A percentile compares a stretch with the other conserved stretches of the same genome.
Evolutionary conservation across 1,139 yeast species (phyloP).

Genomic region (Pichia sp.): DNA sequence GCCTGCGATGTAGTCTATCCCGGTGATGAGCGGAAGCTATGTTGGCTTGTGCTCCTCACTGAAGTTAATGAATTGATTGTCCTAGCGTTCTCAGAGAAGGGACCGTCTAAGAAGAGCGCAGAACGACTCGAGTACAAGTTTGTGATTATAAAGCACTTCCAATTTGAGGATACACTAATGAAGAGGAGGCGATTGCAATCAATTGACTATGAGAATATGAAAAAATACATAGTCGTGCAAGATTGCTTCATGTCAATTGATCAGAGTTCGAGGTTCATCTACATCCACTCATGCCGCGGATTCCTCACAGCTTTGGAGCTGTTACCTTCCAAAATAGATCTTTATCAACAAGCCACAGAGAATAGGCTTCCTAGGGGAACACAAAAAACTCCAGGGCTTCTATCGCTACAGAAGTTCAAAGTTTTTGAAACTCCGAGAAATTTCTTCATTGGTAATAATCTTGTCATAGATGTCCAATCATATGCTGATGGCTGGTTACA

Average conservation of each 20-base stretch:
- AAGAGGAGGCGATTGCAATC: not conserved
- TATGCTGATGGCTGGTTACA: not conserved
- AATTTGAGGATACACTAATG: not conserved
- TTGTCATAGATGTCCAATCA: constrained; percentile 1
- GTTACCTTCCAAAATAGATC: constrained; percentile 5
- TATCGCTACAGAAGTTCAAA: constrained; percentile 2
- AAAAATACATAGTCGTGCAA: constrained; percentile 1
- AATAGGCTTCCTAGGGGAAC: constrained; percentile 1
- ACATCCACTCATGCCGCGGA: constrained; percentile 3
- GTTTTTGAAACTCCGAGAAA: constrained; percentile 3
- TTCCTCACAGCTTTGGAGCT: constrained; percentile 6
- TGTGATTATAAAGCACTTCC: constrained; percentile 5
- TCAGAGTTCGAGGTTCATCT: constrained; percentile 1
- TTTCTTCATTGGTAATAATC: constrained; percentile 1
- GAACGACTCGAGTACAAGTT: too few relatives aligned
- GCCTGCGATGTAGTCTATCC: too few relatives aligned
- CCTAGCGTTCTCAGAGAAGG: not conserved
- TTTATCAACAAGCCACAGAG: constrained; percentile 1
- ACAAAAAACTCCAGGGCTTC: constrained; percentile 1
- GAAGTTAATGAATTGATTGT: constrained; percentile 7
- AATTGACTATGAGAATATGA: not conserved
- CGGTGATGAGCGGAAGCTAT: too few relatives aligned
- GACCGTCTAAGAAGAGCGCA: too few relatives aligned
- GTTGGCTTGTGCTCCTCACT: constrained; percentile 9
- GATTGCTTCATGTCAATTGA: constrained; percentile 8